A percentile compares a stretch with the other conserved stretches of the same genome.
These are phyloP conservation scores for Fusarium udum DNA, from an alignment of 2,329 filamentous ascomycete species.

Conservation along the genomic window DNA sequence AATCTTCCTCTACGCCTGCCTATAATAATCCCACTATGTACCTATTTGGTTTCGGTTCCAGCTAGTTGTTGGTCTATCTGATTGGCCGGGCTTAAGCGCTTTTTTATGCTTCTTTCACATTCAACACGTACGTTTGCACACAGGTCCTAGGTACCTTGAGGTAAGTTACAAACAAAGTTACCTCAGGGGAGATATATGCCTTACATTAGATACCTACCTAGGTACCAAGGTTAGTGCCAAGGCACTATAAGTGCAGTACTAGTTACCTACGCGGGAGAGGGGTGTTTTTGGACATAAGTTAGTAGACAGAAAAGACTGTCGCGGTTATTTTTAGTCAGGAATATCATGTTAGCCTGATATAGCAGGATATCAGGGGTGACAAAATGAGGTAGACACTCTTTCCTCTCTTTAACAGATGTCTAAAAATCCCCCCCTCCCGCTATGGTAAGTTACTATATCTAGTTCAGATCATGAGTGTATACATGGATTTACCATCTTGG, in stretches of 20 bases:
- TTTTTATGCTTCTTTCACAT: neutral
- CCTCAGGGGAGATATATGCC: neutral
- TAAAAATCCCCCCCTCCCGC: no score
- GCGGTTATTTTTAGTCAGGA: no score
- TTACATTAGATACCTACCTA: neutral
- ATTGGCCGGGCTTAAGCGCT: neutral
- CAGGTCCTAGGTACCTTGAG: neutral
- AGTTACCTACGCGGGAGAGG: no score
- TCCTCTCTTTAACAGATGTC: no score
- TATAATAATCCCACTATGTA: neutral
- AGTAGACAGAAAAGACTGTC: no score
- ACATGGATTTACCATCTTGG: neutral
- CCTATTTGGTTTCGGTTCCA: neutral
- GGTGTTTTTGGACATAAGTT: no score
- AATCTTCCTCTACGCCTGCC: slow-evolving; percentile 8
- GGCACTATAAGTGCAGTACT: neutral
- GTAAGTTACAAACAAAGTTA: neutral
- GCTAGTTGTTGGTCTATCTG: neutral
- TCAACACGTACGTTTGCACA: neutral
- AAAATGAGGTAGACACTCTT: no score
- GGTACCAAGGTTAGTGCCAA: neutral
- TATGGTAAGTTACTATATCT: no score
- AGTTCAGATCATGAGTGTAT: neutral
- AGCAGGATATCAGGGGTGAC: no score
- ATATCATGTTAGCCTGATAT: no score